Base-by-base conservation (phyloP, 345 rosid species). In the Boechera retrofracta region DNA sequence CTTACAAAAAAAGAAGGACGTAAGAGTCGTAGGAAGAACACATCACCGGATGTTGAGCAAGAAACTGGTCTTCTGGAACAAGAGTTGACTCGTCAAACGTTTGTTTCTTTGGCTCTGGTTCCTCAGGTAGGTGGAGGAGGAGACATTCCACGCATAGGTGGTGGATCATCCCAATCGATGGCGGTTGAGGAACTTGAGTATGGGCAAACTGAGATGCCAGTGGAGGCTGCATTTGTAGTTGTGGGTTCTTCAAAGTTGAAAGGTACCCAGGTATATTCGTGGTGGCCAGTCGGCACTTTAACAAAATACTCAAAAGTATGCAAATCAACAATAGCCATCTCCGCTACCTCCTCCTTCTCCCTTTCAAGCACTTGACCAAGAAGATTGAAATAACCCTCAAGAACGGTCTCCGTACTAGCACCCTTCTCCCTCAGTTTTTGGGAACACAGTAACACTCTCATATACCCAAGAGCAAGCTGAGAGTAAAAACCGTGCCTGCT, bases 71-170 rank as follows among this genome's bases (percentile, higher is more conserved):
- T 71, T 90, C 92, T 1, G 87, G 88, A 76, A 82, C 68, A 77
- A 92, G 91, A 61, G 63, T 57, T 28, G 86, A 72, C 81, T 88
- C 89, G 78, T 89, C 93, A 57, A 86, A 85, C 80, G 80, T 86
- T 78, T 80, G 92, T 18, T 8, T 61, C 48, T 18, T 61, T 61
- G 66, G 66, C 32, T 38, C 16, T 61, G 13, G 8, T 4, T 16
- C 64, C 28, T 82, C 85, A 10, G 31, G 13, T 53, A n/a, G 13
- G 56, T 51, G 55, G 28, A 42, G 47, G n/a, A 21, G 24, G 24
- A 21, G 24, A 21, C 24, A 21, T 21, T 21, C 24, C 24, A 21
- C 24, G 24, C 24, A 21, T 21, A 21, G 24, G 24, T 21, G 24
- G 24, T 21, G 24, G 24, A 21, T 21, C 24, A 21, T 21, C 24